Percentiles rank a stretch among this genome's conserved stretches.
Conservation (phyloP, 148 eudicot genomes). For the Talinum fruticosum region DNA sequence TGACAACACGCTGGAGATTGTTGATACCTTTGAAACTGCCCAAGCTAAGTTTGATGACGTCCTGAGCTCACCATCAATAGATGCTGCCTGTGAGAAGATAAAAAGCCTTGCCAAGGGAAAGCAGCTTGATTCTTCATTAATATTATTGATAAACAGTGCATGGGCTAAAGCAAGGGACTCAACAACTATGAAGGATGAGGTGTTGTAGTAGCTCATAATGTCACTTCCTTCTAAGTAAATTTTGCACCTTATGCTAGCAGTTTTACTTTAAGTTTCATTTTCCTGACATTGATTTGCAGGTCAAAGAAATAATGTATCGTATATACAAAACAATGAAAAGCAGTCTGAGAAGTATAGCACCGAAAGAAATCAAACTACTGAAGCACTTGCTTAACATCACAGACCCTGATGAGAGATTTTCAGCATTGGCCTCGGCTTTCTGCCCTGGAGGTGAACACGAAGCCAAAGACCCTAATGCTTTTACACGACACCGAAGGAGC, state of each 20-base stretch:
- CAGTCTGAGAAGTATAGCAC: slow-evolving; percentile 78
- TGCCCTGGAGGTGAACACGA: slow-evolving; percentile 73
- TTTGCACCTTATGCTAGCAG: neutral
- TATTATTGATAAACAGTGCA: slow-evolving; percentile 80
- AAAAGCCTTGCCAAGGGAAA: slow-evolving; percentile 88
- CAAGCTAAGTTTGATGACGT: slow-evolving; percentile 86
- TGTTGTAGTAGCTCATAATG: neutral
- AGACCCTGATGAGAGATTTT: slow-evolving; percentile 97
- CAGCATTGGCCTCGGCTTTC: slow-evolving; percentile 91
- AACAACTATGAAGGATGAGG: slow-evolving; percentile 90
- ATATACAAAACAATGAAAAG: slow-evolving; percentile 86
- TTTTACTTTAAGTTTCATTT: neutral
- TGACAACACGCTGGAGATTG: slow-evolving; percentile 77
- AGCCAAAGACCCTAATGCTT: slow-evolving; percentile 61
- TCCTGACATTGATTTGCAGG: slow-evolving; percentile 40
- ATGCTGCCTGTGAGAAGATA: slow-evolving; percentile 86
- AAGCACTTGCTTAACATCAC: slow-evolving; percentile 86
- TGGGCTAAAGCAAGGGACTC: slow-evolving; percentile 96
- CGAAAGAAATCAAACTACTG: slow-evolving; percentile 87
- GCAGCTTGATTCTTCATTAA: slow-evolving; percentile 90
- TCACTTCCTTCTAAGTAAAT: neutral
- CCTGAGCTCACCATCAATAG: slow-evolving; percentile 79
- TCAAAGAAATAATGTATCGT: slow-evolving; percentile 82
- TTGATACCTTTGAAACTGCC: slow-evolving; percentile 78
- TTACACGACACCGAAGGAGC: slow-evolving; percentile 93